A percentile compares a stretch with the other conserved stretches of the same genome.
Conservation (phyloP, 495 filamentous ascomycete species). For the Talaromyces borbonicus region DNA sequence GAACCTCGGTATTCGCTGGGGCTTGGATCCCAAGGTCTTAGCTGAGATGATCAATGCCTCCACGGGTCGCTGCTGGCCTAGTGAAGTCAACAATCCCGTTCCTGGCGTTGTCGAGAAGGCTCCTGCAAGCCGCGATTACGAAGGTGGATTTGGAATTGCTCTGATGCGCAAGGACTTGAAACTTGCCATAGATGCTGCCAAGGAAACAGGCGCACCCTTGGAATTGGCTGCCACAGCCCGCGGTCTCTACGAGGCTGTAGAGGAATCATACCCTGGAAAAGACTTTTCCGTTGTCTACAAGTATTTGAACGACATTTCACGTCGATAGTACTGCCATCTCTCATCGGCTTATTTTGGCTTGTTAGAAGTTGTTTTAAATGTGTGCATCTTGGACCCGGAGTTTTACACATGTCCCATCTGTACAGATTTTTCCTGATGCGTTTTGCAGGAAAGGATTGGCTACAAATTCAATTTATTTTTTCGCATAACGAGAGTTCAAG, state of each 20-base stretch:
- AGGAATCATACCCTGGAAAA: constrained; percentile 51
- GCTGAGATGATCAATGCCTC: constrained; percentile 75
- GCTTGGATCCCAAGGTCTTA: constrained; percentile 69
- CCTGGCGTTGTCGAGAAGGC: constrained; percentile 68
- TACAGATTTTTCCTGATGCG: neutral
- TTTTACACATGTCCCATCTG: neutral
- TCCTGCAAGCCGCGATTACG: constrained; percentile 63
- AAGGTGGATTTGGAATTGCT: constrained; percentile 71
- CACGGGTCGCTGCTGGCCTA: constrained; percentile 85
- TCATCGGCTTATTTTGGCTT: no score
- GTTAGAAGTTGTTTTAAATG: no score
- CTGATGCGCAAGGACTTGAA: constrained; percentile 80
- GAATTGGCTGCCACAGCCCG: constrained; percentile 53
- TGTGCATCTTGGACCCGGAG: neutral
- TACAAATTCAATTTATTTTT: neutral
- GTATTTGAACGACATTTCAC: constrained; percentile 45
- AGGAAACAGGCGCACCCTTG: constrained; percentile 54
- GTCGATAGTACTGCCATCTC: constrained; percentile 9
- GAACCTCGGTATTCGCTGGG: constrained; percentile 79
- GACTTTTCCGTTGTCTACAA: constrained; percentile 84
- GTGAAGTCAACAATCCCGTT: constrained; percentile 86
- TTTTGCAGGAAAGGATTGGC: neutral
- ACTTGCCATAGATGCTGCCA: constrained; percentile 63
- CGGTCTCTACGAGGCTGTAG: constrained; percentile 58
- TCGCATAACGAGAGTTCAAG: no score